Conservation (phyloP, 2,329 filamentous ascomycete species). For the Aspergillus candidus region DNA sequence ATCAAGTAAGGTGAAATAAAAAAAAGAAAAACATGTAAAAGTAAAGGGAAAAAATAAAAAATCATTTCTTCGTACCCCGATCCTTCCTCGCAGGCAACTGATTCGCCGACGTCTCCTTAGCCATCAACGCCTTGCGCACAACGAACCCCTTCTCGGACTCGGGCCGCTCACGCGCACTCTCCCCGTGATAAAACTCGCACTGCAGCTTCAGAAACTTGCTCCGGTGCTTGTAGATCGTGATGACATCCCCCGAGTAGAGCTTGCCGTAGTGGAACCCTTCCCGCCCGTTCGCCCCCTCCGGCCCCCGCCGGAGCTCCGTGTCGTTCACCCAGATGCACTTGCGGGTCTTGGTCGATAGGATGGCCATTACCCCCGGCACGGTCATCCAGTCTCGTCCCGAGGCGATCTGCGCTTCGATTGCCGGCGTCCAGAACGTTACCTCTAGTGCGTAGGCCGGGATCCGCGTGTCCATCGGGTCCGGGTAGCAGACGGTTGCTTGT, state of each 20-base stretch:
- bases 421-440: constrained; percentile 66
- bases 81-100: constrained; percentile 20
- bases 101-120: constrained; percentile 23
- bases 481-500: constrained; percentile 63
- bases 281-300: constrained; percentile 48
- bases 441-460: constrained; percentile 79
- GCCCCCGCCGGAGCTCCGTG: constrained; percentile 53
- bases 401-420: constrained; percentile 55
- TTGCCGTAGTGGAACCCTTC: constrained; percentile 55
- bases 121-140: constrained; percentile 33
- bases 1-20: neutral
- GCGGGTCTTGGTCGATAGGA: constrained; percentile 74
- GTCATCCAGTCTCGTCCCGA: constrained; percentile 52
- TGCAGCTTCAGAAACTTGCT: constrained; percentile 37
- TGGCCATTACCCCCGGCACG: constrained; percentile 55
- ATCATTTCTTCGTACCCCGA: constrained; percentile 9
- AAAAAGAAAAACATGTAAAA: neutral
- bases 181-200: constrained; percentile 43
- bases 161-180: constrained; percentile 39
- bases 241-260: constrained; percentile 68
- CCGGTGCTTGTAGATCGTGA: constrained; percentile 60
- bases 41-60: neutral
- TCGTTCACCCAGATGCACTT: constrained; percentile 72
- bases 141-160: constrained; percentile 36
- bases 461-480: constrained; percentile 57